Conservation (phyloP, 1,284 basidiomycete species). For the Cutaneotrichosporon mucoides region DNA sequence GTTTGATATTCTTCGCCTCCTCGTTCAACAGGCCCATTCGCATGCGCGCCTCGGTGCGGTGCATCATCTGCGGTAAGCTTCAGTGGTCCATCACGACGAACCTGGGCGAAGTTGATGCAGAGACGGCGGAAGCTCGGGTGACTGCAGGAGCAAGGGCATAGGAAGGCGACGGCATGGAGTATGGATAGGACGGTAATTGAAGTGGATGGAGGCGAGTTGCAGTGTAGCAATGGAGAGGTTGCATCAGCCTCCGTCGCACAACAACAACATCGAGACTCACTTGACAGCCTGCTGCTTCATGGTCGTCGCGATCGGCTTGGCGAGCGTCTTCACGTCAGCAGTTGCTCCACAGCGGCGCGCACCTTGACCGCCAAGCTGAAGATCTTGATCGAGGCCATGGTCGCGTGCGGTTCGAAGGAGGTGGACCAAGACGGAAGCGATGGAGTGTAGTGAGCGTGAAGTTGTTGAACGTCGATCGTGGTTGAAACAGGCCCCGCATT, state of each 20-base stretch:
- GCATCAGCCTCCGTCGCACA: background rate
- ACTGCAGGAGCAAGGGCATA: constrained; percentile 47
- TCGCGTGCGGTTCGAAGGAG: background rate
- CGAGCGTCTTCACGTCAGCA: constrained; percentile 60
- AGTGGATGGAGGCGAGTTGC: no score
- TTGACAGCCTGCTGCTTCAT: constrained; percentile 73
- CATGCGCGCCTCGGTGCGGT: constrained; percentile 71
- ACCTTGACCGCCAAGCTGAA: constrained; percentile 64
- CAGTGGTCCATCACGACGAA: constrained; percentile 11
- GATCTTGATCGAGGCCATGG: constrained; percentile 66
- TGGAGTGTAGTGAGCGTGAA: no score
- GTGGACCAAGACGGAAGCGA: no score
- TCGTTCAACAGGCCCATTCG: constrained; percentile 76
- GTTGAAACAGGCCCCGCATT: no score
- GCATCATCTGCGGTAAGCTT: constrained; percentile 54
- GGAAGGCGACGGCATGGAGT: no score
- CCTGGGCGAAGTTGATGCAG: constrained; percentile 74
- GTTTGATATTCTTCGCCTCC: constrained; percentile 68
- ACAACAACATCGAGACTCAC: constrained; percentile 52
- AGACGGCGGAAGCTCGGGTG: constrained; percentile 71
- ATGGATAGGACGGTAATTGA: no score
- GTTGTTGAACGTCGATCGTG: no score
- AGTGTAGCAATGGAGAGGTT: background rate
- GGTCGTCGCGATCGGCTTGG: constrained; percentile 73
- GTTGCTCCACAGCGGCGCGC: background rate